Percentiles rank a stretch among this genome's conserved stretches.
These are phyloP conservation scores for Dorcoceras hygrometricum DNA, from an alignment of 257 asterid species.

Conservation along the genomic window DNA sequence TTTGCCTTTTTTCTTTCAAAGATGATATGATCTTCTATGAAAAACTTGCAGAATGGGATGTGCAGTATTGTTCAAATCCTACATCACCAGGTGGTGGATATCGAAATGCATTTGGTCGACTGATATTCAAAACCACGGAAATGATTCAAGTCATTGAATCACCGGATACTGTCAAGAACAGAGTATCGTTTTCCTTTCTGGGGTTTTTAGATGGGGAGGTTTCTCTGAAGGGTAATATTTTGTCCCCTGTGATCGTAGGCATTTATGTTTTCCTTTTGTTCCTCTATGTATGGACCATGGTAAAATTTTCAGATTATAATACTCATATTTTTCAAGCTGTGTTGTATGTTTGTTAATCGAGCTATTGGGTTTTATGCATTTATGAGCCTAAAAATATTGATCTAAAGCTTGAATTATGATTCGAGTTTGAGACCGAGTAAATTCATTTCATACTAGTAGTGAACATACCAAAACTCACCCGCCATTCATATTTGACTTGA, in stretches of 20 bases:
- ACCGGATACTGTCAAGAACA: conserved; percentile 64
- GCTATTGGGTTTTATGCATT: neutral
- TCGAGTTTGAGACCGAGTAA: neutral
- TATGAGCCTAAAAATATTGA: neutral
- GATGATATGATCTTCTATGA: neutral
- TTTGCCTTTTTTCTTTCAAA: neutral
- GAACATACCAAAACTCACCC: too few species aligned
- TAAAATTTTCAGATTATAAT: neutral
- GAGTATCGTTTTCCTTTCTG: conserved; percentile 62
- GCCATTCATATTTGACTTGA: too few species aligned
- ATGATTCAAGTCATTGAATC: conserved; percentile 90
- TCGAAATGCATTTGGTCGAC: conserved; percentile 73
- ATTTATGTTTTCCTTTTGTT: neutral
- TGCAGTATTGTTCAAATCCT: conserved; percentile 76
- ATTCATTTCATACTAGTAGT: too few species aligned
- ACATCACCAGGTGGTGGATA: conserved; percentile 93
- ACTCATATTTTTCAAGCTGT: neutral
- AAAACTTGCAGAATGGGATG: conserved; percentile 76
- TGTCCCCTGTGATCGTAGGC: neutral
- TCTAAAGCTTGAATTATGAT: neutral
- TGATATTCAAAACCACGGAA: conserved; percentile 76
- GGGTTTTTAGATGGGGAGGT: conserved; percentile 83
- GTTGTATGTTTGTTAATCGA: too few species aligned
- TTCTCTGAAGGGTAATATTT: conserved; percentile 58
- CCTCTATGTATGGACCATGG: neutral